Evolutionary conservation across 352 stramenopile species (phyloP).

Genomic region (Phytophthora agathidicida): DNA sequence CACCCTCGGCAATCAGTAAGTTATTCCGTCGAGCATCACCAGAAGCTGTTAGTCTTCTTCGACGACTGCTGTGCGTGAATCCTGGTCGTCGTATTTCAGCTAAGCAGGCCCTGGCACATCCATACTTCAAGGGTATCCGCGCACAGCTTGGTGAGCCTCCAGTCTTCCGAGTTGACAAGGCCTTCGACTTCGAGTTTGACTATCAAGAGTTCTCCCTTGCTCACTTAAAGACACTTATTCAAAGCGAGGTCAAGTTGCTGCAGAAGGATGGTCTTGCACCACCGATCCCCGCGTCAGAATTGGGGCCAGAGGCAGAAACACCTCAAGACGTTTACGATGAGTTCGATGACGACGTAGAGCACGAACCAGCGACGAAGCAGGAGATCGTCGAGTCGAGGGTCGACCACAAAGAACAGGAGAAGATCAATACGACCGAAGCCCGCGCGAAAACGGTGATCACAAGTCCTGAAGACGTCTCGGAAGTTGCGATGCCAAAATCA

Average conservation of each 20-base stretch:
- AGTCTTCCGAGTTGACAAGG: conserved; percentile 64
- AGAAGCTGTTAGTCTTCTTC: conserved; percentile 72
- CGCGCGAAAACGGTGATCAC: background rate
- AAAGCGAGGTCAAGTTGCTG: conserved; percentile 75
- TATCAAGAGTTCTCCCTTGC: conserved; percentile 65
- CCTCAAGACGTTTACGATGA: conserved; percentile 7
- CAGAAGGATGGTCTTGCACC: conserved; percentile 49
- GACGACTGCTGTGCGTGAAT: conserved; percentile 88
- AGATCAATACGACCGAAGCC: background rate
- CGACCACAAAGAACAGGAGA: background rate
- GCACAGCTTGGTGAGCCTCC: conserved; percentile 72
- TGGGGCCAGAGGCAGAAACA: background rate
- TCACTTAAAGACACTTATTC: conserved; percentile 74
- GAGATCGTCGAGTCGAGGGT: background rate
- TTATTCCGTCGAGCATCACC: conserved; percentile 69
- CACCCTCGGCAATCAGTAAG: conserved; percentile 71
- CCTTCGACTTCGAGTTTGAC: conserved; percentile 89
- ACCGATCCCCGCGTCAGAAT: conserved; percentile 2
- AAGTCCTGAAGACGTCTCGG: conserved; percentile 6
- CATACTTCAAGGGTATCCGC: conserved; percentile 88
- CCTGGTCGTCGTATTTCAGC: conserved; percentile 89
- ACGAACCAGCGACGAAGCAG: background rate
- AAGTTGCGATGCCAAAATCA: background rate
- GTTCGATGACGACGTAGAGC: background rate
- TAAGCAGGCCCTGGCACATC: conserved; percentile 90